Evolutionary conservation across 163 green algal genomes (phyloP), one percentile per base, ranked within the genome.

Genomic region (Trebouxiophyceae sp.): DNA sequence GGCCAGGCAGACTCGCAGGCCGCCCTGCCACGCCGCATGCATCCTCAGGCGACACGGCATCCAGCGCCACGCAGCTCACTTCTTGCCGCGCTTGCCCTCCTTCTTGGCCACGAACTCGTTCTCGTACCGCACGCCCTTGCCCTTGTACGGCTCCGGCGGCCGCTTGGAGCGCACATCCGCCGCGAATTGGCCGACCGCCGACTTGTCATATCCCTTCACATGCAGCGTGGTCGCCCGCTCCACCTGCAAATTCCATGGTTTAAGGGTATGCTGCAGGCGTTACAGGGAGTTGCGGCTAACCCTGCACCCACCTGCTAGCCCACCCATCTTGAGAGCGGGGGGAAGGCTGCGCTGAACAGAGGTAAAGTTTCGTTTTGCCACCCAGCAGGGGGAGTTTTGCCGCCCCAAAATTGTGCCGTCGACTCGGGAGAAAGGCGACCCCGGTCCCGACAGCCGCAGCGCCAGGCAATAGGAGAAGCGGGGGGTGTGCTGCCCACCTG

Each of bases 111-210:
- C 88, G 55, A 87, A 45, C 84, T 98, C 93, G 45, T 90, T 91
- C 19, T 65, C n/a, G 68, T 95, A 98, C 22, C 87, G 79, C 56
- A 99, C 87, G 57, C 93, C 93, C 73, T 87, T 89, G 63, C 90
- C 88, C 83, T 98, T 97, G 91, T 99, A 99, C 26, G 93, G 93
- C 84, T 99, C 93, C 26, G 93, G 93, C 45, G 84, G 78, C 33
- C 93, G 74, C 83, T 95, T 90, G 55, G 72, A 72, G 33, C 87
- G 75, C 45, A 96, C 67, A 4, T 76, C 76, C 29, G 90, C 89
- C 29, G 78, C 81, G 72, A 95, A 95, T 66, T 93, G 82, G 23
- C 88, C 89, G 16, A 95, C 71, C 26, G 75, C 32, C 57, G 84
- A 83, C 82, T 97, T 97, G 86, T 96, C 81, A 57, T 73, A 84